These are phyloP conservation scores for Nepenthes alata DNA, from an alignment of 179 eudicot species.

Conservation along the genomic window DNA sequence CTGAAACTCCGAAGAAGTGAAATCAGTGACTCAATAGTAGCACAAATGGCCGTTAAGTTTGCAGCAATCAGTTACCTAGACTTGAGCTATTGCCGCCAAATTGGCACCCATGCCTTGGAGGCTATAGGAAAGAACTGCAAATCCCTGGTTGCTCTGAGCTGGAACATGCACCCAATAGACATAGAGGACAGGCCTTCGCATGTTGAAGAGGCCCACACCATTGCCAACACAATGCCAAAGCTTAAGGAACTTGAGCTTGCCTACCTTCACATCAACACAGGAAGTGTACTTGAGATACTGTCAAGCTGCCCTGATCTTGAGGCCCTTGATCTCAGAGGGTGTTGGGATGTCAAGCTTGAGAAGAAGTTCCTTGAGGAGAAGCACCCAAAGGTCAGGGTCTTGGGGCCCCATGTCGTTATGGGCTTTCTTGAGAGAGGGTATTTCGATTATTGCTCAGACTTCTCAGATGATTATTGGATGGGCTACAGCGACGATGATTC, in stretches of 20 bases:
- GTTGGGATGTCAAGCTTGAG: conserved; percentile 61
- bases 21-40: conserved; percentile 46
- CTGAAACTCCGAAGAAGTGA: conserved; percentile 47
- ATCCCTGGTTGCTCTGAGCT: conserved; percentile 35
- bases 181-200: conserved; percentile 28
- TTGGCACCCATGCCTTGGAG: conserved; percentile 44
- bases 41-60: conserved; percentile 43
- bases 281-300: conserved; percentile 44
- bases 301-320: conserved; percentile 44
- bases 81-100: conserved; percentile 48
- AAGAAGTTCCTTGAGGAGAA: conserved; percentile 33
- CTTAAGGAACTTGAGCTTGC: conserved; percentile 63
- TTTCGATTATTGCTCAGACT: conserved; percentile 42
- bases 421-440: conserved; percentile 28
- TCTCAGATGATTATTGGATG: conserved; percentile 42
- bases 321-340: conserved; percentile 61
- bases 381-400: conserved; percentile 36
- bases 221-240: conserved; percentile 61
- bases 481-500: conserved; percentile 27
- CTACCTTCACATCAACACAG: conserved; percentile 33
- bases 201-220: conserved; percentile 56
- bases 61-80: conserved; percentile 37
- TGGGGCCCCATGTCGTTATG: conserved; percentile 50
- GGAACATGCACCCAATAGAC: conserved; percentile 61
- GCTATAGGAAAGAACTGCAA: conserved; percentile 60